Percentiles rank a stretch among this genome's conserved stretches.
Conservation (phyloP, 352 stramenopile species). For the Blastocystis sp. region DNA sequence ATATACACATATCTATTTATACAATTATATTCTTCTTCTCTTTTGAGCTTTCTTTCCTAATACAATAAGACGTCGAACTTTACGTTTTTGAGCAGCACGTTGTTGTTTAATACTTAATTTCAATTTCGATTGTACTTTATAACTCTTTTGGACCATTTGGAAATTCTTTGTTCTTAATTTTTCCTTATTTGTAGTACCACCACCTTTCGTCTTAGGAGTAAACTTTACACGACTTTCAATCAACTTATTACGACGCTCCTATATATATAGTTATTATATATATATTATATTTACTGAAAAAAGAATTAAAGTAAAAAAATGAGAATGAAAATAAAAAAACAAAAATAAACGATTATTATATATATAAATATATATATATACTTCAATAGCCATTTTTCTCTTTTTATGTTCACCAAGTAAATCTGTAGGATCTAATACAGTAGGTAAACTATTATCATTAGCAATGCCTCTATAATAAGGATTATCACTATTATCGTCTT, state of each 20-base stretch:
- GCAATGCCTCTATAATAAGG: too few species aligned
- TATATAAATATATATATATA: constrained; percentile 46
- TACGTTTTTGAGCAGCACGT: constrained; percentile 54
- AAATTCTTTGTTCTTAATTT: constrained; percentile 90
- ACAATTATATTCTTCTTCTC: constrained; percentile 40
- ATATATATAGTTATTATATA: too few species aligned
- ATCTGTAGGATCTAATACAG: constrained; percentile 48
- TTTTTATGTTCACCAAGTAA: constrained; percentile 66
- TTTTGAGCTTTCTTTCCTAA: constrained; percentile 55
- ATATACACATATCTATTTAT: too few species aligned
- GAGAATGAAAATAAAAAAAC: neutral
- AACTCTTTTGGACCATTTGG: constrained; percentile 84
- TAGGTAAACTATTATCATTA: too few species aligned
- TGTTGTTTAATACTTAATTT: constrained; percentile 60
- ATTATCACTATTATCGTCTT: neutral
- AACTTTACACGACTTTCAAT: constrained; percentile 10
- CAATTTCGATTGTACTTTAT: constrained; percentile 63
- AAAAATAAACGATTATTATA: neutral
- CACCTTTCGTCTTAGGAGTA: constrained; percentile 51
- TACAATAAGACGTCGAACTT: constrained; percentile 55
- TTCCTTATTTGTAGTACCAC: constrained; percentile 85
- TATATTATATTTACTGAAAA: too few species aligned
- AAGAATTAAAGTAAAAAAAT: too few species aligned
- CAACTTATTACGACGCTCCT: constrained; percentile 21
- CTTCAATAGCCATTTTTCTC: constrained; percentile 58